Evolutionary conservation across 345 rosid species (phyloP).

Genomic region (Citrus sinensis): DVS_A1.0 CM039162.1:14327501-14328000

Average conservation of each 20-base stretch:
- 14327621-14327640: not conserved
- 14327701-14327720: not conserved
- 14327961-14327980: no score
- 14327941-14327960: fast-evolving
- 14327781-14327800: not conserved
- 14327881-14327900: not conserved
- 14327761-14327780: not conserved
- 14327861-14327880: not conserved
- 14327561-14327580: no score
- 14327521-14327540: no score
- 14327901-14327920: fast-evolving
- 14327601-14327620: not conserved
- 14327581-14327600: not conserved
- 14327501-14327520: no score
- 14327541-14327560: no score
- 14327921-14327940: no score
- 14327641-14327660: not conserved
- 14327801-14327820: not conserved
- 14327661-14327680: not conserved
- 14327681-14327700: not conserved
- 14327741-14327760: not conserved
- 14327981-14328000: no score
- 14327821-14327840: not conserved
- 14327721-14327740: not conserved
- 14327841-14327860: not conserved